Evolutionary conservation across 2,329 filamentous ascomycete species (phyloP).

Genomic region (Clonostachys sp.): DNA sequence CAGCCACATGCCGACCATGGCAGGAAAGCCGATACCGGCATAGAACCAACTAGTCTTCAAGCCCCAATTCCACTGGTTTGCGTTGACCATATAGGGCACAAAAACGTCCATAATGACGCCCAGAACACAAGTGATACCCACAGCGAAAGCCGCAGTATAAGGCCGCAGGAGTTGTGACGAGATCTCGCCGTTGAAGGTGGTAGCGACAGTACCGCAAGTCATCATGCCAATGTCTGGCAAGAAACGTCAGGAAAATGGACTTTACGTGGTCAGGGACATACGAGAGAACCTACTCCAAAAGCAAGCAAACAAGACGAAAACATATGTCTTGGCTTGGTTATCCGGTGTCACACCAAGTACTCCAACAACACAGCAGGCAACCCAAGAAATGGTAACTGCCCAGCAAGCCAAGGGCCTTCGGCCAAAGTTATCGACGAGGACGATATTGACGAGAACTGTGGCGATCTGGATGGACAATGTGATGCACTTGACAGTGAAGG

Average conservation of each 20-base stretch:
- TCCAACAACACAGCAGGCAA: slow-evolving; percentile 8
- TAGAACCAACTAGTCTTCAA: slow-evolving; percentile 14
- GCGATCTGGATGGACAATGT: slow-evolving; percentile 8
- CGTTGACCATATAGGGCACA: slow-evolving; percentile 12
- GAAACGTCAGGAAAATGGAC: neutral
- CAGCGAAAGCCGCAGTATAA: slow-evolving; percentile 13
- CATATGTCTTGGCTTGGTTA: slow-evolving; percentile 5
- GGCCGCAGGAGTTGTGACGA: slow-evolving; percentile 16
- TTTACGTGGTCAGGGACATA: too few relatives aligned
- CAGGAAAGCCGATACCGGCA: slow-evolving; percentile 5
- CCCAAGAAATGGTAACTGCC: slow-evolving; percentile 8
- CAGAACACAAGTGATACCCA: slow-evolving; percentile 7
- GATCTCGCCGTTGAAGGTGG: slow-evolving; percentile 20
- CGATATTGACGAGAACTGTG: slow-evolving; percentile 3
- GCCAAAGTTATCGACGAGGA: slow-evolving; percentile 8
- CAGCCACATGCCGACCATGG: slow-evolving; percentile 1
- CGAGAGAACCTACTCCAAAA: too few relatives aligned
- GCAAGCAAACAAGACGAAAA: slow-evolving; percentile 14
- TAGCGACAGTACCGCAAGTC: slow-evolving; percentile 15
- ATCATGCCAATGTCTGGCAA: slow-evolving; percentile 14
- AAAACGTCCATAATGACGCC: slow-evolving; percentile 11
- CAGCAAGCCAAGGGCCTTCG: slow-evolving; percentile 8
- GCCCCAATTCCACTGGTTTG: slow-evolving; percentile 12
- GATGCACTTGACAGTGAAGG: slow-evolving; percentile 10
- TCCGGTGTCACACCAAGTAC: slow-evolving; percentile 10